Evolutionary conservation across 805 yeast genomes (phyloP), one percentile per base, ranked within the genome.

Genomic region (Metschnikowia cerradonensis): DNA sequence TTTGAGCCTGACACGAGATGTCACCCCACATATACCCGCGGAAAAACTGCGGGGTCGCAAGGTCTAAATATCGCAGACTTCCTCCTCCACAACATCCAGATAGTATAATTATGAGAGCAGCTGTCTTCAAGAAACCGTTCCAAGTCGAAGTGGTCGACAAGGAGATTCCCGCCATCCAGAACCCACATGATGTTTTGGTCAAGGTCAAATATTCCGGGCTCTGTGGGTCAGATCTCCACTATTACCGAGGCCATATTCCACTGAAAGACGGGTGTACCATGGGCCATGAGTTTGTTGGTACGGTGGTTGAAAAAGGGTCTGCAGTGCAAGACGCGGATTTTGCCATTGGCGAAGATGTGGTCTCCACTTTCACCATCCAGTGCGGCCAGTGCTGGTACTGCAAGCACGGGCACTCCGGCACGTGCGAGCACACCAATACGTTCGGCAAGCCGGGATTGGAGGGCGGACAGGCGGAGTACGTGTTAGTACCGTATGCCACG

Each of bases 391-490:
- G 86, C 60, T 81, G 80, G 77, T 81, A 77, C 55, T 82, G 87
- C 60, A 58, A 69, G 47, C 75, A 76, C 48, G 84, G 84, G 1
- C 68, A 73, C 48, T 72, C 83, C 10, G 81, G 83, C 1, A 77
- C 78, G 45, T 82, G 88, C 62, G 76, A 72, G 26, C 66, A 70
- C 22, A 75, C 83, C 43, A 77, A 72, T 58, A 81, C 83, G 13
- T 82, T 82, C 63, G 87, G 87, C 2, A 79, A 82, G 42, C 64
- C 73, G 32, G 80, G 78, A 0, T 65, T 81, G 17, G 78, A 80
- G 52, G 87, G 86, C 1, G 85, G 81, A 1, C 86, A 82, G 58
- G 85, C 86, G 1, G 84, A 82, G 60, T 82, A 75, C 56, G 81
- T 80, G 14, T 61, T 81, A 23, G 76, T 82, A n/a, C 86, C 87